Evolutionary conservation across 768 basidiomycete species (phyloP).

Genomic region (Tylopilus vinaceipallidus): DNA sequence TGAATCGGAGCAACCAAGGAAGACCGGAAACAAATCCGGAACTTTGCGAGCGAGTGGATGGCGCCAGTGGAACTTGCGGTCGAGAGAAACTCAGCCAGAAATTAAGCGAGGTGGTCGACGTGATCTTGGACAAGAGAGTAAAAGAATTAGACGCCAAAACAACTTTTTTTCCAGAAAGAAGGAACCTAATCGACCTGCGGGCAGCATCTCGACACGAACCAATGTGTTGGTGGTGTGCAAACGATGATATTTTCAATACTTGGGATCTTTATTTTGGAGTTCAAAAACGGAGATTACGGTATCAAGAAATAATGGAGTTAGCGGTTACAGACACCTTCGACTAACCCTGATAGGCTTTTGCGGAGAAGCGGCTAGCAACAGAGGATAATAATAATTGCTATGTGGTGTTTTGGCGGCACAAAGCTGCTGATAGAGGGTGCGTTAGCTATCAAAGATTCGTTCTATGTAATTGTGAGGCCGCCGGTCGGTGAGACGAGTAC

Average conservation of each 20-base stretch:
- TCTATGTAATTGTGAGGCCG: no score
- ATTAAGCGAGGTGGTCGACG: conserved; percentile 6
- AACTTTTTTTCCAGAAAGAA: not conserved
- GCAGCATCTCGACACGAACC: conserved; percentile 2
- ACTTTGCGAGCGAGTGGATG: conserved; percentile 10
- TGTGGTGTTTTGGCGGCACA: not conserved
- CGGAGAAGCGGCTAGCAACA: conserved; percentile 24
- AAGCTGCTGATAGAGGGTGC: not conserved
- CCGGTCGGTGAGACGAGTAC: no score
- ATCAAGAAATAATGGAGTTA: conserved; percentile 28
- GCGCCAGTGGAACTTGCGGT: not conserved
- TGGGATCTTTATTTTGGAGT: conserved; percentile 18
- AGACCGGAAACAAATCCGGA: conserved; percentile 13
- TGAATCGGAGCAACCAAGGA: conserved; percentile 15
- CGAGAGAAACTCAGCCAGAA: conserved; percentile 1
- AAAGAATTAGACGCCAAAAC: conserved; percentile 6
- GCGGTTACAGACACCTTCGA: conserved; percentile 19
- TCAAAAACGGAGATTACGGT: conserved; percentile 36
- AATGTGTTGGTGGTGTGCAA: conserved; percentile 4
- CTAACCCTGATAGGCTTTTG: conserved; percentile 35
- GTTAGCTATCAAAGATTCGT: no score
- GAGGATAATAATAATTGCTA: conserved; percentile 19
- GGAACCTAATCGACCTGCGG: conserved; percentile 15
- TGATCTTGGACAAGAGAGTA: conserved; percentile 4
- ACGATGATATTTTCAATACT: conserved; percentile 10